phyloP scores from a whole-genome alignment of 306 rosid genomes.

The Canavalia ensiformis region DNA sequence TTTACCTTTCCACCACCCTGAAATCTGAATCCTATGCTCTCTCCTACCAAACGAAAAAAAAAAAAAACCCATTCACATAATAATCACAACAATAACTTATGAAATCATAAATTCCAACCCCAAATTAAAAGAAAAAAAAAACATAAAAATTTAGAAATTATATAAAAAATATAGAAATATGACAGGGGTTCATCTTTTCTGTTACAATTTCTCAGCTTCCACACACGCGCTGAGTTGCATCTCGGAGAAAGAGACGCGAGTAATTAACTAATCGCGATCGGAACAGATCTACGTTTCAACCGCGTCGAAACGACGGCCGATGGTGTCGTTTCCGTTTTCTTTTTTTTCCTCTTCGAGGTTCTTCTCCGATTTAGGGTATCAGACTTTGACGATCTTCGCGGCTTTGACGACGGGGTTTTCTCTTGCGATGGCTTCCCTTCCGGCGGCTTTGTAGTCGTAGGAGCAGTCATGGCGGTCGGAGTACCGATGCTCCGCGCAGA shows the following conservation, averaged over 20 bases:
- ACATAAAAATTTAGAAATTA: conserved; percentile 43
- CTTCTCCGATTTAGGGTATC: conserved; percentile 39
- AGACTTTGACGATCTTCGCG: conserved; percentile 85
- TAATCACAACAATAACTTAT: conserved; percentile 42
- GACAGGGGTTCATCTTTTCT: conserved; percentile 57
- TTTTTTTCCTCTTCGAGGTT: neutral
- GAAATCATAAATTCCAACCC: conserved; percentile 60
- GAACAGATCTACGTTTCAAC: neutral
- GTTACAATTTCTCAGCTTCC: conserved; percentile 40
- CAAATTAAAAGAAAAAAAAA: conserved; percentile 9
- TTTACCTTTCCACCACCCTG: conserved; percentile 38
- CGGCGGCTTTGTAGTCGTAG: conserved; percentile 89
- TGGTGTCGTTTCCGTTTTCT: neutral
- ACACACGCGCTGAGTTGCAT: conserved; percentile 22
- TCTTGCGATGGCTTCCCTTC: conserved; percentile 88
- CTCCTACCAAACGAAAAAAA: too few relatives aligned
- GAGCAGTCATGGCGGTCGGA: conserved; percentile 96
- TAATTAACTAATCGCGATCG: conserved; percentile 34
- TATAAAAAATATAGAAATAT: conserved; percentile 2
- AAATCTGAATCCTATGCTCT: neutral
- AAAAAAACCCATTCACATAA: neutral
- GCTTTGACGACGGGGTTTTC: conserved; percentile 94
- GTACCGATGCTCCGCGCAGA: conserved; percentile 89
- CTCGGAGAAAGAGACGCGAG: conserved; percentile 48
- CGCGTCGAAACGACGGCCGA: conserved; percentile 33